Evolutionary conservation across 2,329 filamentous ascomycete species (phyloP).

Genomic region (Pyrenophora teres): DNA sequence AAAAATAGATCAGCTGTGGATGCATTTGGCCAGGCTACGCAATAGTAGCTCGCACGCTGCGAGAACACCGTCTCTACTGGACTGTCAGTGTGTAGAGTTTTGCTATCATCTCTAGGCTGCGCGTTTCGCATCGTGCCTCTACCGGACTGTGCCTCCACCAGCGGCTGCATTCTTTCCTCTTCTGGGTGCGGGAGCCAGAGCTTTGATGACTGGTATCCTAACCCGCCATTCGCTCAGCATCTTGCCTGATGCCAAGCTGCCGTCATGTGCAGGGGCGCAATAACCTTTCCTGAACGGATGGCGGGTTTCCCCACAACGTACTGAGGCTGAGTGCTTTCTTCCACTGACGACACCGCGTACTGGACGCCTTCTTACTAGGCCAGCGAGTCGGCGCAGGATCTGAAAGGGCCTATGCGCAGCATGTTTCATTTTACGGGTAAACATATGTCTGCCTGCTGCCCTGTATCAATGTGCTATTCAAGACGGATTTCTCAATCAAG

Average conservation of each 20-base stretch:
- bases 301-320: constrained; percentile 28
- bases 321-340: constrained; percentile 37
- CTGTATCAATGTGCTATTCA: constrained; percentile 13
- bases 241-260: constrained; percentile 11
- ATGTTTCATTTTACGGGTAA: constrained; percentile 26
- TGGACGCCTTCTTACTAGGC: constrained; percentile 31
- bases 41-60: constrained; percentile 24
- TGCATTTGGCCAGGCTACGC: constrained; percentile 23
- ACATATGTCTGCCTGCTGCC: constrained; percentile 35
- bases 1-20: constrained; percentile 27
- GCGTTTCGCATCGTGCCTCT: constrained; percentile 10
- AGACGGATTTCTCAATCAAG: constrained; percentile 12
- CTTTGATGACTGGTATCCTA: constrained; percentile 13
- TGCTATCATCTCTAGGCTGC: constrained; percentile 13
- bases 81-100: constrained; percentile 15
- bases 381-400: constrained; percentile 20
- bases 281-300: constrained; percentile 17
- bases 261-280: constrained; percentile 17
- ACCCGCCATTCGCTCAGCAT: constrained; percentile 23
- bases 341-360: constrained; percentile 23
- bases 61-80: constrained; percentile 19
- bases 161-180: constrained; percentile 15
- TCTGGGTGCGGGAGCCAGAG: constrained; percentile 11
- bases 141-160: constrained; percentile 34
- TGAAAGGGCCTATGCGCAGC: constrained; percentile 23